Base-by-base conservation (phyloP, 257 asterid genomes). In the Solanum ahanhuiri region DNA sequence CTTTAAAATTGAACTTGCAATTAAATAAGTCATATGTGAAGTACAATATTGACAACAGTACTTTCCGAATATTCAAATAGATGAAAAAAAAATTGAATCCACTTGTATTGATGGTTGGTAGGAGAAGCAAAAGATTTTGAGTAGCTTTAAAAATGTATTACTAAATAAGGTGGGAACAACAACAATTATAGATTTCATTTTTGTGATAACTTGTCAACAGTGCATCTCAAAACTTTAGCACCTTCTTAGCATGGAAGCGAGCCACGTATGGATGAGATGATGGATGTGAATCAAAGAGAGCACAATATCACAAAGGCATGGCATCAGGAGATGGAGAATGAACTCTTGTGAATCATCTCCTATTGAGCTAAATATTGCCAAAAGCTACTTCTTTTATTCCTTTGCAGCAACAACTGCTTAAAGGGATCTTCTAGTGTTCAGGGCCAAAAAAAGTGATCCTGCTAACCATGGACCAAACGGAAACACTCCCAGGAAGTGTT, bases 191-290 rank as follows among this genome's bases (percentile, higher is more conserved):
- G 14, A 39, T 41, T 39, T 96, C 99, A 88, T 92, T 94, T 89
- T 84, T 94, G 93, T 90, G 98, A 89, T 95, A 96, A 88, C 99
- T 94, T 83, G 99, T 90, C 85, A 96, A 92, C 67, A 96, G 86
- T 64, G 99, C 98, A 87, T 94, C 98, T 88, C 91, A 92, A 87
- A 96, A 95, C 93, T 94, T 96, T 72, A 96, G 88, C 89, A 95
- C 94, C 89, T 97, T 95, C 93, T 91, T 95, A 30, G 99, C 98
- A 88, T 96, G 98, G 92, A 92, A 96, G 15, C 98, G 97, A 85
- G 96, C 93, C 79, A 96, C 98, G 34, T 90, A 92, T 3, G 98
- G 96, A 79, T 89, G 94, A 60, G 99, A 96, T 45, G 96, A 87
- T 66, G 98, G 95, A 91, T 91, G 86, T 35, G 99, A 96, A 92